These are phyloP conservation scores for Cardiospermum halicacabum DNA, from an alignment of 345 rosid species.

Conservation along the genomic window DNA sequence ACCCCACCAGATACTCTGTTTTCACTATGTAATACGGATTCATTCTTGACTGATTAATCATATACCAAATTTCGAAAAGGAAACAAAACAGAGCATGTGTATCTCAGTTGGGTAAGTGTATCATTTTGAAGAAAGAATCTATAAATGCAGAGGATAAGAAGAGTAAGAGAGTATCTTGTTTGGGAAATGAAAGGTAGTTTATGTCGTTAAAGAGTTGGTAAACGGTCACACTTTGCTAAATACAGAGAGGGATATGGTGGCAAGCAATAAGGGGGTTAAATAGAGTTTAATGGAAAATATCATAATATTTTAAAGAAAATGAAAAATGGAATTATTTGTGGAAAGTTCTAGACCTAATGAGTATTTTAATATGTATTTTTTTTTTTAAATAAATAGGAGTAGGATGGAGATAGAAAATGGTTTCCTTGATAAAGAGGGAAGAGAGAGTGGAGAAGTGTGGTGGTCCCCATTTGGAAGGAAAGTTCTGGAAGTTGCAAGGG, in stretches of 20 bases:
- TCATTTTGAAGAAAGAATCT: no score
- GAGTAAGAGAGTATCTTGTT: constrained; percentile 3
- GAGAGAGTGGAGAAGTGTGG: not conserved
- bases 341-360: constrained; percentile 35
- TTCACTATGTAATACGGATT: constrained; percentile 38
- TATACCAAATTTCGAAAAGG: not conserved
- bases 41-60: constrained; percentile 31
- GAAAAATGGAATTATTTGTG: constrained; percentile 9
- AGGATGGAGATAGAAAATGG: not conserved
- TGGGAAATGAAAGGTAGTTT: constrained; percentile 22
- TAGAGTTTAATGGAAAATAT: no score
- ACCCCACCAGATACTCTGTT: constrained; percentile 35
- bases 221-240: constrained; percentile 7
- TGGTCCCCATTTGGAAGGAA: constrained; percentile 26
- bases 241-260: constrained; percentile 7
- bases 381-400: not conserved
- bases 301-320: no score
- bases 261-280: constrained; percentile 4
- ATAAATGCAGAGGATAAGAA: not conserved
- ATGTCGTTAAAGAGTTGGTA: constrained; percentile 13
- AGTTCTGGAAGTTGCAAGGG: constrained; percentile 38
- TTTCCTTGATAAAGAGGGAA: constrained; percentile 2
- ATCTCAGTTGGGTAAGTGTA: no score
- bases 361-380: not conserved
- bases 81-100: constrained; percentile 1